A percentile compares a stretch with the other conserved stretches of the same genome.
These are phyloP conservation scores for Guadua angustifolia DNA, from an alignment of 176 grass and related monocot species.

Conservation along the genomic window DNA sequence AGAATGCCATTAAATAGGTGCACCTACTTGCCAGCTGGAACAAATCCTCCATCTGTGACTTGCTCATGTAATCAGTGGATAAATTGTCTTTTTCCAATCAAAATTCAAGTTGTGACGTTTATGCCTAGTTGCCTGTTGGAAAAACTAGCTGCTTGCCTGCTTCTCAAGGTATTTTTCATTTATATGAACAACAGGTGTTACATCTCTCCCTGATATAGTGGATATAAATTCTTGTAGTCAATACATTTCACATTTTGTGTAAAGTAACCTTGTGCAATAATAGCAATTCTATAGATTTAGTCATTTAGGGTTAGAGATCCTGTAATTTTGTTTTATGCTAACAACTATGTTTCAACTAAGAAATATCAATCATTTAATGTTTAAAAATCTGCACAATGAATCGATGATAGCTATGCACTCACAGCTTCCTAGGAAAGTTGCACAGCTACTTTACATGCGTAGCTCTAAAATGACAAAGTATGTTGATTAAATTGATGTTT, in stretches of 20 bases:
- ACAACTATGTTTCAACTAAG: background rate
- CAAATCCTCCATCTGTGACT: background rate
- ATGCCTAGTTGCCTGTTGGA: background rate
- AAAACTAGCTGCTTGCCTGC: too few relatives aligned
- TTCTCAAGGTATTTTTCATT: background rate
- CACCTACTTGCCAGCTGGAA: background rate
- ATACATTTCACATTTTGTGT: background rate
- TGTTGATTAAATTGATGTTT: background rate
- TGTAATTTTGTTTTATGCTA: constrained; percentile 20
- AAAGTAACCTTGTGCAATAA: background rate
- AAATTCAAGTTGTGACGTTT: background rate
- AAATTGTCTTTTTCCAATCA: background rate
- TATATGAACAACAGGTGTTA: background rate
- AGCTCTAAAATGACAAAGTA: background rate
- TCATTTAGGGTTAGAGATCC: background rate
- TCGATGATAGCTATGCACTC: background rate
- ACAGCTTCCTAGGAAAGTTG: constrained; percentile 2
- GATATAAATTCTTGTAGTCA: background rate
- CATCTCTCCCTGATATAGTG: background rate
- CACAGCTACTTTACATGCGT: background rate
- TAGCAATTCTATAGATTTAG: background rate
- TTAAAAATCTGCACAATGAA: background rate
- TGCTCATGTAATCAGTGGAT: background rate
- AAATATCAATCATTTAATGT: background rate
- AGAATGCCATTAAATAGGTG: background rate